Percentiles rank a stretch among this genome's conserved stretches.
phyloP scores from a whole-genome alignment of 306 rosid genomes.

The Mimosa bimucronata region DNA sequence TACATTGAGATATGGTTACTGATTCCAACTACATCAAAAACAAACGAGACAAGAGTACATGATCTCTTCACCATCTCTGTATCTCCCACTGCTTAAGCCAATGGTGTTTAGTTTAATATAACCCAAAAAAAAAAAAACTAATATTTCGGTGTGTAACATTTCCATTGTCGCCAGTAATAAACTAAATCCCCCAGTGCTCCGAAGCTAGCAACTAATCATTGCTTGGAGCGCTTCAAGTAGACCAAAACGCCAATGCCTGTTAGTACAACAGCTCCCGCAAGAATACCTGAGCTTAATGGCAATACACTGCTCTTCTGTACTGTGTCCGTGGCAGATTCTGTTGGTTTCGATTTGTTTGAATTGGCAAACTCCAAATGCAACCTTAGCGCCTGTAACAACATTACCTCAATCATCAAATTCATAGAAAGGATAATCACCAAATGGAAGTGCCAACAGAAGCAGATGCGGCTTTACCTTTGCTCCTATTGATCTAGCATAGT shows the following conservation, averaged over 20 bases:
- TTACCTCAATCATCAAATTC: conserved; percentile 16
- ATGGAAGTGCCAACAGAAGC: conserved; percentile 24
- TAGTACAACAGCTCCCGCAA: conserved; percentile 68
- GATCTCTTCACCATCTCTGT: background rate
- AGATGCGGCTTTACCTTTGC: conserved; percentile 62
- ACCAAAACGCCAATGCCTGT: conserved; percentile 61
- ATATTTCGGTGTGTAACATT: conserved; percentile 23
- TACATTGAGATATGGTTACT: conserved; percentile 16
- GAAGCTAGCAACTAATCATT: conserved; percentile 38
- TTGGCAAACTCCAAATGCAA: conserved; percentile 73
- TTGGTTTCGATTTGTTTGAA: conserved; percentile 31
- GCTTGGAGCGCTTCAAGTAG: conserved; percentile 74
- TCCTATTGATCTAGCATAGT: conserved; percentile 75
- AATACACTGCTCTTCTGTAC: conserved; percentile 38
- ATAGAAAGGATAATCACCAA: conserved; percentile 9
- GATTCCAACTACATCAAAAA: conserved; percentile 33
- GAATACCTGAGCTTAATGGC: conserved; percentile 47
- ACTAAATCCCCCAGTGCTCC: conserved; percentile 13
- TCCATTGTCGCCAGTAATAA: conserved; percentile 8
- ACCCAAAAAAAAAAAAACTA: background rate
- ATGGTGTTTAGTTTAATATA: background rate
- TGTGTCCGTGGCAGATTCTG: conserved; percentile 30
- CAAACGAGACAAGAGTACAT: background rate
- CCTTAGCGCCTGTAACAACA: conserved; percentile 67
- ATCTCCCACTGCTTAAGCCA: background rate